Percentiles rank a stretch among this genome's conserved stretches.
Evolutionary conservation across 1,139 yeast genomes (phyloP).

Genomic region (Diutina scorzettiae): DNA sequence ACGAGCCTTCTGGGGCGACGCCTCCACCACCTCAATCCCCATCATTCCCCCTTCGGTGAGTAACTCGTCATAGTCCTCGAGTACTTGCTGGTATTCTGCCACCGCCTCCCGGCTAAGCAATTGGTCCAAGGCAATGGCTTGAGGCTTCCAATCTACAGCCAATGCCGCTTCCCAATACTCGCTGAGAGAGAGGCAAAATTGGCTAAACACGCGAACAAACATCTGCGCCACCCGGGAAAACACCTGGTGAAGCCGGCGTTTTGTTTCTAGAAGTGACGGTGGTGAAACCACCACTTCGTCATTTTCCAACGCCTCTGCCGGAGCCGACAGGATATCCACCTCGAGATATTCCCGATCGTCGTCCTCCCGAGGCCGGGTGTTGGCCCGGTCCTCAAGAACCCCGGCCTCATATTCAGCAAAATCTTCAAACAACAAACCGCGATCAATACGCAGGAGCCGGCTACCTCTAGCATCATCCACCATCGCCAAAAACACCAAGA

Average conservation of each 20-base stretch:
- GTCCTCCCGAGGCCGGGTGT: constrained; percentile 8
- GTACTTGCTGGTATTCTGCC: constrained; percentile 17
- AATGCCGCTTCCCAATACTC: constrained; percentile 19
- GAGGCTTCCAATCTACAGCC: constrained; percentile 15
- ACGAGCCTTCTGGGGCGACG: not conserved
- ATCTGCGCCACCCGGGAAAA: constrained; percentile 23
- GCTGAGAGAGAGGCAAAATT: constrained; percentile 18
- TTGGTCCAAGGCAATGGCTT: constrained; percentile 12
- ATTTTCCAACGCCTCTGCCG: constrained; percentile 7
- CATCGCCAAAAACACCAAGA: constrained; percentile 29
- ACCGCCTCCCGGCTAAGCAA: constrained; percentile 19
- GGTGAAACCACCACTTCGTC: not conserved
- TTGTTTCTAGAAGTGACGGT: constrained; percentile 20
- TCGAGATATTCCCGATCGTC: not conserved
- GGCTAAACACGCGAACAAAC: constrained; percentile 22
- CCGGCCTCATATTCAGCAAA: constrained; percentile 20
- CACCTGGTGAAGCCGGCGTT: constrained; percentile 21
- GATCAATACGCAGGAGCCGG: constrained; percentile 14
- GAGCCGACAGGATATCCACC: constrained; percentile 13
- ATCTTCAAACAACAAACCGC: constrained; percentile 25
- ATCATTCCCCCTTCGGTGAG: constrained; percentile 14
- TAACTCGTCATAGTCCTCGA: constrained; percentile 21
- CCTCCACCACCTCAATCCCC: not conserved
- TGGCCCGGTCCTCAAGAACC: constrained; percentile 16
- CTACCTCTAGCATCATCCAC: constrained; percentile 26